Base-by-base conservation (phyloP, 345 rosid genomes). In the Eucalyptus albens region DNA sequence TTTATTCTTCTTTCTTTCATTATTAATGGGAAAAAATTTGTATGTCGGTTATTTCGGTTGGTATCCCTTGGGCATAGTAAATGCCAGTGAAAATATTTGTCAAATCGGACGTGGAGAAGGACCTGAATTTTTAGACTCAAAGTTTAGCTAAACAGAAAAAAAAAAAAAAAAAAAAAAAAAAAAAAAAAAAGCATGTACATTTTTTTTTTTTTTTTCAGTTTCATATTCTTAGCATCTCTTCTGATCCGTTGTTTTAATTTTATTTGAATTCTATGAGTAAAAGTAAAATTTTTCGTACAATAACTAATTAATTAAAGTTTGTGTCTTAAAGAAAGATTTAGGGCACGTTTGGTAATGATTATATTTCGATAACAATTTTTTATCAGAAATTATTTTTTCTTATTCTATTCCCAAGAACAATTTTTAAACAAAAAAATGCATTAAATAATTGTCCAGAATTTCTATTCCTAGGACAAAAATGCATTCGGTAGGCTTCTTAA, bases 351-450 rank as follows among this genome's bases (percentile, higher is more conserved):
- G 26, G 24, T 53, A 19, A 53, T 53, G 1, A 53, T 53, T 21
- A 4, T 8, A 0, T 53, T 53, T 53, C 0, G 2, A 1, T 0
- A 53, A 53, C 2, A 53, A 53, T 53, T 53, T 53, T 53, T 53
- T 0, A 53, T 21, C 0, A 53, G 0, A 53, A 53, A 53, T 53
- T 5, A 0, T 53, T 53, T 53, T 53, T 53, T 53, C 55, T 8
- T 53, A 53, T 53, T 53, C 5, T 4, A 53, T 8, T 53, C 26
- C 2, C 5, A 2, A 53, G 5, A 53, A 53, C 10, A 53, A 53
- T 53, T 53, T 53, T 2, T 21, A 53, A 21, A 53, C 1, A 53
- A 53, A 53, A 53, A 8, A 53, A 19, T 2, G 0, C 5, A 2
- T 4, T 53, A 4, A 21, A 53, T 53, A 53, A 53, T 8, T 53